These are phyloP conservation scores for Closterium sp. DNA, from an alignment of 139 green algal species.

Conservation along the genomic window DNA sequence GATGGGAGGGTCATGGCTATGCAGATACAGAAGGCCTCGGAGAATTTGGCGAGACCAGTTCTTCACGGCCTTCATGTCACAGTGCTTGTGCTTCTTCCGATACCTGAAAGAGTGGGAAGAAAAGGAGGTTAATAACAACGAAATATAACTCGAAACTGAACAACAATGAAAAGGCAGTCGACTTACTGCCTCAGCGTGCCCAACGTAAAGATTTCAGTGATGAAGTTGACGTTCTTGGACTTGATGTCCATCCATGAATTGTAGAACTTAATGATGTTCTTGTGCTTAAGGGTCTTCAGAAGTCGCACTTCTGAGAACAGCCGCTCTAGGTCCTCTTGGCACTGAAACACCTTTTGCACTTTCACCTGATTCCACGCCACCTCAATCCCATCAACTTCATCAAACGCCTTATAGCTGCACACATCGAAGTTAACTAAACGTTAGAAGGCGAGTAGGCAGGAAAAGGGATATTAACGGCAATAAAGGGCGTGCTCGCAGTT, in stretches of 20 bases:
- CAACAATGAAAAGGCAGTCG: background rate
- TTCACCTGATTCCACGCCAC: constrained; percentile 96
- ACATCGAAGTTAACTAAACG: background rate
- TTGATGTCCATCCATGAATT: constrained; percentile 89
- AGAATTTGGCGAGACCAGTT: constrained; percentile 98
- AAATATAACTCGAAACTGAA: background rate
- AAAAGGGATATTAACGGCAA: background rate
- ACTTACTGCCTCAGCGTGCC: constrained; percentile 84
- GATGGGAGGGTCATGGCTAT: constrained; percentile 82
- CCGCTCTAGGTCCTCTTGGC: constrained; percentile 73
- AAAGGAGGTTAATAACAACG: background rate
- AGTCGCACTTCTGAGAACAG: constrained; percentile 92
- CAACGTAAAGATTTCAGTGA: constrained; percentile 96
- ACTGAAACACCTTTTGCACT: constrained; percentile 64
- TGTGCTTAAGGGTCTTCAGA: constrained; percentile 93
- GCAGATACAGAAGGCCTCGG: constrained; percentile 94
- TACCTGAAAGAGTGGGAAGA: constrained; percentile 60
- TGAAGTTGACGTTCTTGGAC: constrained; percentile 91
- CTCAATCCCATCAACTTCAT: constrained; percentile 86
- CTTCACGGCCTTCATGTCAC: constrained; percentile 88
- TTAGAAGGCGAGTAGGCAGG: background rate
- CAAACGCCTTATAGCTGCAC: constrained; percentile 85
- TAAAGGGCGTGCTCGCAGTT: background rate
- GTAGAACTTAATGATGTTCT: constrained; percentile 96
- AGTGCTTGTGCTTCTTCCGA: constrained; percentile 89